Evolutionary conservation across 2,329 filamentous ascomycete species (phyloP).

Genomic region (Colletotrichum plurivorum): DNA sequence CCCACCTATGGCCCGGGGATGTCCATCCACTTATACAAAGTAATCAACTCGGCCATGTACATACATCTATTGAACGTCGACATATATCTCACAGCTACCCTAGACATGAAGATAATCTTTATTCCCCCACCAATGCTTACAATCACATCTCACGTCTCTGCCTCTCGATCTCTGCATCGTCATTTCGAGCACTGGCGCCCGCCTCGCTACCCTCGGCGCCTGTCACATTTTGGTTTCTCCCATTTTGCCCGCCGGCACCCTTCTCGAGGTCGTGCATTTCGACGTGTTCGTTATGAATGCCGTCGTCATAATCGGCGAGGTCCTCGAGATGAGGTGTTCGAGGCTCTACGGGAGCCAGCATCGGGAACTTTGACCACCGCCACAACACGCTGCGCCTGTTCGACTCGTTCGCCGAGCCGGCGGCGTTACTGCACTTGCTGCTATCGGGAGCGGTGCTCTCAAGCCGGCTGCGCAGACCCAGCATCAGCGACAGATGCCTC

Average conservation of each 20-base stretch:
- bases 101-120: too few species aligned
- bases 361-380: not conserved
- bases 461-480: conserved; percentile 17
- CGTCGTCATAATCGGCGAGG: not conserved
- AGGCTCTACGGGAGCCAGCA: too few species aligned
- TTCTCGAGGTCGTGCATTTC: conserved; percentile 37
- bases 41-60: too few species aligned
- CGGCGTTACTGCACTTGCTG: not conserved
- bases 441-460: not conserved
- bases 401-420: not conserved
- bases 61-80: too few species aligned
- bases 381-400: conserved; percentile 3
- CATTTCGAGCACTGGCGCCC: not conserved
- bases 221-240: not conserved
- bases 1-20: too few species aligned
- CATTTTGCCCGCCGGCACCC: not conserved
- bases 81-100: too few species aligned
- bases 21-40: too few species aligned
- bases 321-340: not conserved
- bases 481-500: conserved; percentile 10
- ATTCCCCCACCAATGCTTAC: too few species aligned
- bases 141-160: not conserved
- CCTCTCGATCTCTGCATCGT: not conserved
- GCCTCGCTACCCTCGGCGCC: not conserved
- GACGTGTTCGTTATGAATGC: not conserved